A percentile compares a stretch with the other conserved stretches of the same genome.
phyloP scores from a whole-genome alignment of 345 rosid genomes.

The Combretum micranthum region DNA sequence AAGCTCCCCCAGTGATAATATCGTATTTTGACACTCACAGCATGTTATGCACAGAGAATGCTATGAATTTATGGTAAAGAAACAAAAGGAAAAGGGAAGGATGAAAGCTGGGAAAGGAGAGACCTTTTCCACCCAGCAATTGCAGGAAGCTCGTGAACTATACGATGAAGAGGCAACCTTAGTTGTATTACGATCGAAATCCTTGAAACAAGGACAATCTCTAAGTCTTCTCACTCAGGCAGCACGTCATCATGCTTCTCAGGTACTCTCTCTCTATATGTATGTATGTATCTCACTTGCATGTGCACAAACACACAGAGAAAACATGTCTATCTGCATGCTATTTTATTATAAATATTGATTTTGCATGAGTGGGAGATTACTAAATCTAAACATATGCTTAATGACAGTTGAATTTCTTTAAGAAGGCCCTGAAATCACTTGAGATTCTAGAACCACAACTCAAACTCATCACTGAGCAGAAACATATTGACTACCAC shows the following conservation, averaged over 20 bases:
- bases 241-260: slow-evolving; percentile 97
- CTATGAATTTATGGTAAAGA: slow-evolving; percentile 56
- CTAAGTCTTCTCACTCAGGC: slow-evolving; percentile 97
- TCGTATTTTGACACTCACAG: too few species aligned
- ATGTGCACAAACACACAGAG: too few species aligned
- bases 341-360: neutral
- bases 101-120: slow-evolving; percentile 72
- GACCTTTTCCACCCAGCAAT: slow-evolving; percentile 50
- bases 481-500: slow-evolving; percentile 86
- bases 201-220: slow-evolving; percentile 91
- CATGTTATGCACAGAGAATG: slow-evolving; percentile 44
- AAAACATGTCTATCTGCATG: too few species aligned
- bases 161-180: slow-evolving; percentile 84
- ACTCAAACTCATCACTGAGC: slow-evolving; percentile 52
- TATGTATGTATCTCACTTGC: neutral
- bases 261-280: slow-evolving; percentile 42
- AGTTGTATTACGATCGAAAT: slow-evolving; percentile 83
- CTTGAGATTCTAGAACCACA: slow-evolving; percentile 83
- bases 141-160: slow-evolving; percentile 71
- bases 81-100: slow-evolving; percentile 67
- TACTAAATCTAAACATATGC: slow-evolving; percentile 6
- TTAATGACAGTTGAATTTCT: slow-evolving; percentile 64
- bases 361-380: slow-evolving; percentile 1
- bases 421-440: slow-evolving; percentile 71
- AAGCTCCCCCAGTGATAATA: neutral